Percentiles rank a stretch among this genome's conserved stretches.
These are phyloP conservation scores for Gossypium trilobum DNA, from an alignment of 441 rosid species.

Conservation along the genomic window DNA sequence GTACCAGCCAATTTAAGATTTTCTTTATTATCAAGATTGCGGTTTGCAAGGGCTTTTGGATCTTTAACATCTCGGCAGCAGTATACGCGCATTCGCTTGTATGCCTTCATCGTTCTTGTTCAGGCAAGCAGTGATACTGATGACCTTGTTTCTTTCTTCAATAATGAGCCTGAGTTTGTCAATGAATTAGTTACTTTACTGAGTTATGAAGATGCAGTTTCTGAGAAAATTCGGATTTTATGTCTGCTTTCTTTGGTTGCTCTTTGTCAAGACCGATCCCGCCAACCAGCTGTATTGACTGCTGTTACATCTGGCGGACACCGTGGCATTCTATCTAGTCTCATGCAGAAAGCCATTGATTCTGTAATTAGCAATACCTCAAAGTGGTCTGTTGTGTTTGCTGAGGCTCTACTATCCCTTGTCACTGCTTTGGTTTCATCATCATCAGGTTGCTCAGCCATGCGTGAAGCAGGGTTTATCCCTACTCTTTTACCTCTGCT, in stretches of 20 bases:
- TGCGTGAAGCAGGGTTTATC: constrained; percentile 94
- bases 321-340: constrained; percentile 84
- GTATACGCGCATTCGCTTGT: constrained; percentile 80
- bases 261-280: constrained; percentile 85
- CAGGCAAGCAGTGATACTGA: constrained; percentile 76
- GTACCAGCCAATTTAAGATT: constrained; percentile 82
- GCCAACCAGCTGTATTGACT: constrained; percentile 70
- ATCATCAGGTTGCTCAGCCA: constrained; percentile 86
- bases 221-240: constrained; percentile 70
- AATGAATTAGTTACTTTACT: constrained; percentile 72
- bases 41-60: constrained; percentile 83
- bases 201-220: constrained; percentile 75
- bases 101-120: constrained; percentile 86
- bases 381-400: constrained; percentile 74
- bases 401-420: constrained; percentile 89
- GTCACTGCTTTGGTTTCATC: constrained; percentile 86
- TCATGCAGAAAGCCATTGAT: constrained; percentile 85
- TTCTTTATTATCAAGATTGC: constrained; percentile 70
- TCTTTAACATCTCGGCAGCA: constrained; percentile 69
- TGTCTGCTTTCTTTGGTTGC: constrained; percentile 82
- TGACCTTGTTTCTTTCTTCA: constrained; percentile 74
- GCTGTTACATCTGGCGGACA: constrained; percentile 90
- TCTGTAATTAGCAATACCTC: constrained; percentile 61
- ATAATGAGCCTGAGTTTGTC: constrained; percentile 88
- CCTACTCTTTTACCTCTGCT: constrained; percentile 90